Conservation (phyloP, 2,329 filamentous ascomycete genomes). For the Cadophora luteo-olivacea region DNA sequence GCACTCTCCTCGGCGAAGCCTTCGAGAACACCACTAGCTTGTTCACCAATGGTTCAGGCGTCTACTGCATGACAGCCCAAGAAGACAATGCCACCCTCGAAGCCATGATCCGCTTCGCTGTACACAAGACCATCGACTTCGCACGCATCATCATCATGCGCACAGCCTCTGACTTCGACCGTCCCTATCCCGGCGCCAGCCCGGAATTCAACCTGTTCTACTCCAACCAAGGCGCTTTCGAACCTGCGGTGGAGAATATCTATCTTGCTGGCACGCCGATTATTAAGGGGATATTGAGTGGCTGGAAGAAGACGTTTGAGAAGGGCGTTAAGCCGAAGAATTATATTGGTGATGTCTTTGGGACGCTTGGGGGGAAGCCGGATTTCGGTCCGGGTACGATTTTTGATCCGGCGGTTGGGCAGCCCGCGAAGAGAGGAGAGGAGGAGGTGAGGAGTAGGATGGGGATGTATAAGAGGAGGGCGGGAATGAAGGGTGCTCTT, state of each 20-base stretch:
- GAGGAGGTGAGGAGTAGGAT: slow-evolving; percentile 2
- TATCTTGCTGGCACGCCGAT: slow-evolving; percentile 71
- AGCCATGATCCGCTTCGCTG: slow-evolving; percentile 65
- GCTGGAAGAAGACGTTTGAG: slow-evolving; percentile 66
- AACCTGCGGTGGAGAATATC: slow-evolving; percentile 68
- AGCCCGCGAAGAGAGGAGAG: slow-evolving; percentile 17
- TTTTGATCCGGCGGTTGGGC: slow-evolving; percentile 13
- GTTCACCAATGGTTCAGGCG: slow-evolving; percentile 71
- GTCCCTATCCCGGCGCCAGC: slow-evolving; percentile 63
- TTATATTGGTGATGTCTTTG: slow-evolving; percentile 76
- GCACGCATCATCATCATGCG: slow-evolving; percentile 71
- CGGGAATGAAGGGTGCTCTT: slow-evolving; percentile 24
- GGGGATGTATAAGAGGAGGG: slow-evolving; percentile 18
- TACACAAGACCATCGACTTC: slow-evolving; percentile 67
- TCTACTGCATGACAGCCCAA: slow-evolving; percentile 75
- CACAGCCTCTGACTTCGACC: slow-evolving; percentile 74
- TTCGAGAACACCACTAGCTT: slow-evolving; percentile 70
- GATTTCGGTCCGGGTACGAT: slow-evolving; percentile 62
- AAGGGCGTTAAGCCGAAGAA: slow-evolving; percentile 64
- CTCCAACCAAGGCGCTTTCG: slow-evolving; percentile 67
- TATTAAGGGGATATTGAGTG: slow-evolving; percentile 61
- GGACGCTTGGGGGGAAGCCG: slow-evolving; percentile 67
- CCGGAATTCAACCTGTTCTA: slow-evolving; percentile 65
- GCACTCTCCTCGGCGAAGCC: slow-evolving; percentile 62
- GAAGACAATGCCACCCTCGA: slow-evolving; percentile 76